These are phyloP conservation scores for Tylopilus vinaceipallidus DNA, from an alignment of 768 basidiomycete species.

Conservation along the genomic window DNA sequence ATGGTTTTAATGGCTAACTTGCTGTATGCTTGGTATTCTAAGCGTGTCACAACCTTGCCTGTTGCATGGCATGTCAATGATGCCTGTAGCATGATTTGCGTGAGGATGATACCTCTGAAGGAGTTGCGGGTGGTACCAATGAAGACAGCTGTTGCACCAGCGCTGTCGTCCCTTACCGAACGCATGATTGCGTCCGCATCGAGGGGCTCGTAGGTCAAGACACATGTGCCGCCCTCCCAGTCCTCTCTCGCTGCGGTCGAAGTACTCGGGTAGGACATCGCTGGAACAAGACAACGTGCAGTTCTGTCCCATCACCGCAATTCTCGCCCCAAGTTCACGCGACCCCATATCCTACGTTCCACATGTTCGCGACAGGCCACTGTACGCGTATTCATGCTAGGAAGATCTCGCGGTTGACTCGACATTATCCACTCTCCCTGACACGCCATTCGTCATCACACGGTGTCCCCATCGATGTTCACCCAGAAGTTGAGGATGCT, in stretches of 20 bases:
- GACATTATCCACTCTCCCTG: conserved; percentile 4
- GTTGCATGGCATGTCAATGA: conserved; percentile 10
- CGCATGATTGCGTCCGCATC: conserved; percentile 55
- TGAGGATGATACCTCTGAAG: conserved; percentile 68
- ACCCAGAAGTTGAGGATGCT: conserved; percentile 84
- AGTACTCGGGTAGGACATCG: conserved; percentile 26
- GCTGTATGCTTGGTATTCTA: conserved; percentile 85
- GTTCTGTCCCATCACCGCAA: too few relatives aligned
- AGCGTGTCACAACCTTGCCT: conserved; percentile 69
- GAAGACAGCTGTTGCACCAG: conserved; percentile 75
- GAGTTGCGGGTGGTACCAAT: conserved; percentile 85
- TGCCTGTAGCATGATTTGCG: not conserved
- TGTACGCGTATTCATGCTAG: conserved; percentile 1
- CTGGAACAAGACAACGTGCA: not conserved
- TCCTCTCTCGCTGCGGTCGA: conserved; percentile 27
- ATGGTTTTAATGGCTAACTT: conserved; percentile 79
- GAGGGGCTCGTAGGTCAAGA: conserved; percentile 58
- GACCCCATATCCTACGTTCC: not conserved
- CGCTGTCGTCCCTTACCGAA: conserved; percentile 59
- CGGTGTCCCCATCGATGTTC: conserved; percentile 57
- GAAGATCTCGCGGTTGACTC: conserved; percentile 3
- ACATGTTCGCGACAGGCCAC: conserved; percentile 17
- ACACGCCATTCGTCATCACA: not conserved
- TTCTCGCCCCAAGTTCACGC: too few relatives aligned
- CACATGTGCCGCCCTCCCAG: conserved; percentile 34